These are phyloP conservation scores for Trypanosoma cruzi DNA, from an alignment of 208 protist species.

Conservation along the genomic window DNA sequence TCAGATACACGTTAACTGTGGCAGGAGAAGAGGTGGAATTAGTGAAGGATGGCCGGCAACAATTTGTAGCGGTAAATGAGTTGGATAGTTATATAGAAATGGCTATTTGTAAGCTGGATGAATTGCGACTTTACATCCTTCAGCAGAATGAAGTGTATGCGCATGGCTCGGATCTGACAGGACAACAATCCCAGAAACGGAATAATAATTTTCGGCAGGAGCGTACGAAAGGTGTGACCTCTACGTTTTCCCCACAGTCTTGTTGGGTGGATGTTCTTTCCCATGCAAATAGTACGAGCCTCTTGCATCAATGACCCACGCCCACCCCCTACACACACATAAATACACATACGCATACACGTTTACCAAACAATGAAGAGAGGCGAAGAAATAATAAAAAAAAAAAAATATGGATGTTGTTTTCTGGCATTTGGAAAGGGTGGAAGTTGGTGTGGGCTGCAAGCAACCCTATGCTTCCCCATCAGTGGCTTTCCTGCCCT, in stretches of 20 bases:
- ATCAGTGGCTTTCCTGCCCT: too few species aligned
- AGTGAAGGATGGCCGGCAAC: constrained; percentile 5
- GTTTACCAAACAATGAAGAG: background rate
- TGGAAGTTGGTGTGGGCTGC: too few species aligned
- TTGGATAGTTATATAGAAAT: constrained; percentile 18
- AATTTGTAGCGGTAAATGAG: constrained; percentile 14
- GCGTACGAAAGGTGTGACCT: background rate
- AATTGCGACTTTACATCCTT: constrained; percentile 9
- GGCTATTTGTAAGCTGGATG: constrained; percentile 11
- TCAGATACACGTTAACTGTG: constrained; percentile 12
- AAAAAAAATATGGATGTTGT: too few species aligned
- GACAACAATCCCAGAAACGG: background rate
- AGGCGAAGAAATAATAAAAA: background rate
- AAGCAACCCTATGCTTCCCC: too few species aligned
- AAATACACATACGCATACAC: background rate
- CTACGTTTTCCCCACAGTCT: background rate
- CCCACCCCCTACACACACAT: background rate
- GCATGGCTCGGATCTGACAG: background rate
- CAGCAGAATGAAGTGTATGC: constrained; percentile 3
- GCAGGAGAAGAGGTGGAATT: constrained; percentile 9
- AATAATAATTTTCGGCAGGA: background rate
- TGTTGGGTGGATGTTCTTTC: background rate
- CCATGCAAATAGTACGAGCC: background rate
- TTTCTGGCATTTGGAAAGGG: too few species aligned
- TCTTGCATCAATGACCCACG: background rate